These are phyloP conservation scores for Darksidea phi DNA, from an alignment of 495 filamentous ascomycete species.

Conservation along the genomic window DNA sequence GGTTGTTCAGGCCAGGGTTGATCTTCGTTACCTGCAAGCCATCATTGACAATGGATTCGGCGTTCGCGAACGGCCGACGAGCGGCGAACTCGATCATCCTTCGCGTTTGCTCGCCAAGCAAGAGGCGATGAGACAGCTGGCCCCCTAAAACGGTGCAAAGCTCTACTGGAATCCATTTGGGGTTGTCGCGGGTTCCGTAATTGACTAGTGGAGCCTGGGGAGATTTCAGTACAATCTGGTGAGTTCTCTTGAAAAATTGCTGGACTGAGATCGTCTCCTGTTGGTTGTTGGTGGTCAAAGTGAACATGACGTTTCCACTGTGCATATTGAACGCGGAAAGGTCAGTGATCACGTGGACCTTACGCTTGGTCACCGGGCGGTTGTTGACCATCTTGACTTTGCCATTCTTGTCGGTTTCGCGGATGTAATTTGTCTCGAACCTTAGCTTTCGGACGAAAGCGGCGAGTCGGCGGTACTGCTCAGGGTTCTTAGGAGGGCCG, in stretches of 20 bases:
- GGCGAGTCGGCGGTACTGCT: not conserved
- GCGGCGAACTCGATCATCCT: constrained; percentile 71
- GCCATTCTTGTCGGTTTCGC: constrained; percentile 19
- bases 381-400: constrained; percentile 20
- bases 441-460: constrained; percentile 36
- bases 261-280: constrained; percentile 17
- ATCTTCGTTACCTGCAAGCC: constrained; percentile 53
- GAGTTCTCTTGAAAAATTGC: constrained; percentile 38
- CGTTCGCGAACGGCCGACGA: constrained; percentile 63
- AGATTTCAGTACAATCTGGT: constrained; percentile 41
- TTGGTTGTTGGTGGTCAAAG: constrained; percentile 15
- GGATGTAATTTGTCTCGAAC: constrained; percentile 31
- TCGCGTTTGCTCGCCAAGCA: constrained; percentile 56
- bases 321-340: constrained; percentile 11
- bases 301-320: constrained; percentile 7
- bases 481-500: not conserved
- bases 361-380: constrained; percentile 11
- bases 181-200: constrained; percentile 57
- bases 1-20: constrained; percentile 22
- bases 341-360: constrained; percentile 23
- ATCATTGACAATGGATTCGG: constrained; percentile 58
- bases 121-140: constrained; percentile 59
- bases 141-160: constrained; percentile 63
- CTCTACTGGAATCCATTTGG: constrained; percentile 68
- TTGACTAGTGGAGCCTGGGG: constrained; percentile 65